Evolutionary conservation across 305 asterid species (phyloP), one percentile per base, ranked within the genome.

Genomic region (Striga hermonthica): DNA sequence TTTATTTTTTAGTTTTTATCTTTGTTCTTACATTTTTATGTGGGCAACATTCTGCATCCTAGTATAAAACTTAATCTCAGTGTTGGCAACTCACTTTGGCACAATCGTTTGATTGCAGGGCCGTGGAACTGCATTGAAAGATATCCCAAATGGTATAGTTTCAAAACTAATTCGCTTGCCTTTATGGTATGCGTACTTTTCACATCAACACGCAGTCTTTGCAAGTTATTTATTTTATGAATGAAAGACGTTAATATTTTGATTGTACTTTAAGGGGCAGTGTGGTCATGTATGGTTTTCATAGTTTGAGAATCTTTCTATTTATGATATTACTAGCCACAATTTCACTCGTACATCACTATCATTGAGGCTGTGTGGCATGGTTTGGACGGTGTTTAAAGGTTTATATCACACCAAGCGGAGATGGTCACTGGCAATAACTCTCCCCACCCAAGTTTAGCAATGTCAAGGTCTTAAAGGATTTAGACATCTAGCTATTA

Each of bases 71-170:
- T 62, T 43, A 58, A 34, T 72, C 62, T 36, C 50, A 52, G 31
- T 36, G 64, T 41, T 66, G 65, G 65, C 64, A 58, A 72, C 36
- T 54, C 66, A 12, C 63, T 62, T 22, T 69, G 41, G 9, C 15
- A 7, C 5, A 4, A 3, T 14, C 68, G 15, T 63, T 54, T 81
- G 70, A 14, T 55, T 79, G 77, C 86, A 90, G 96, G 97, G 97
- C 50, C 92, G 81, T 80, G 97, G 97, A 80, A 84, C 87, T 73
- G 88, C 92, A 7, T 76, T 90, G 57, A 90, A 90, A 78, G 95
- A 87, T 72, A 90, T 90, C 44, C 97, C 92, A 53, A 88, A 90
- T 71, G 97, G 97, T 90, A 88, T 54, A 16, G 13, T 60, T 11
- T 60, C 58, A 22, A 49, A 36, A 45, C 59, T 38, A 52, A 59